Conservation (phyloP, 2,329 filamentous ascomycete species). For the Exserohilum turcica region DNA sequence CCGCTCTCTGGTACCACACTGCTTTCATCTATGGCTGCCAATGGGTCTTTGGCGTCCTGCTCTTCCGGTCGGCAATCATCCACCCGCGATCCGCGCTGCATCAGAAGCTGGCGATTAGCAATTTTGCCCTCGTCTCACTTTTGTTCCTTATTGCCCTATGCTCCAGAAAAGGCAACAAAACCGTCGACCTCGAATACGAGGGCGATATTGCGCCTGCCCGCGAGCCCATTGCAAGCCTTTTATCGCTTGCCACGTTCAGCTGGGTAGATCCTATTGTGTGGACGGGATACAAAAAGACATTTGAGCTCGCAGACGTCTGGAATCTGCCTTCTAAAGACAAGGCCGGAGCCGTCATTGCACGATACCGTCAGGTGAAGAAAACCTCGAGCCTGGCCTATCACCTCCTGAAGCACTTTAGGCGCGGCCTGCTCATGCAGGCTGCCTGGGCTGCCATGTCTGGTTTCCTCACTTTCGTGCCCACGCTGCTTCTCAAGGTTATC, state of each 20-base stretch:
- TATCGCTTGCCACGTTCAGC: conserved; percentile 84
- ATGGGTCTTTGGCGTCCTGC: conserved; percentile 75
- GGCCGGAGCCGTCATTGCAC: conserved; percentile 75
- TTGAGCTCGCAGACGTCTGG: conserved; percentile 88
- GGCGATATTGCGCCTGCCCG: conserved; percentile 83
- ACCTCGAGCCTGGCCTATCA: conserved; percentile 79
- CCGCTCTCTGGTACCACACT: conserved; percentile 90
- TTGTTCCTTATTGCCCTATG: conserved; percentile 77
- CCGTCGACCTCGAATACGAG: conserved; percentile 86
- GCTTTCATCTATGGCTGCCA: conserved; percentile 79
- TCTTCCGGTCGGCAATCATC: conserved; percentile 86
- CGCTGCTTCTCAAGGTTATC: conserved; percentile 86
- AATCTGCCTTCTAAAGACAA: conserved; percentile 89
- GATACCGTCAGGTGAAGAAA: conserved; percentile 85
- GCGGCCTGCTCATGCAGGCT: conserved; percentile 75
- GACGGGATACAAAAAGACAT: conserved; percentile 82
- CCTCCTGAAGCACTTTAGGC: conserved; percentile 82
- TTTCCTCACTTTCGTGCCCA: conserved; percentile 87
- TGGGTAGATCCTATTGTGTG: conserved; percentile 92
- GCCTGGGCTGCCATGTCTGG: conserved; percentile 79
- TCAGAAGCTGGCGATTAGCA: conserved; percentile 68
- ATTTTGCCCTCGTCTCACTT: conserved; percentile 76
- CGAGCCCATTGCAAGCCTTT: conserved; percentile 84
- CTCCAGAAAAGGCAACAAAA: conserved; percentile 89
- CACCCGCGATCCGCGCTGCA: conserved; percentile 69